These are phyloP conservation scores for Tarenaya hassleriana DNA, from an alignment of 345 rosid species.

Conservation along the genomic window DNA sequence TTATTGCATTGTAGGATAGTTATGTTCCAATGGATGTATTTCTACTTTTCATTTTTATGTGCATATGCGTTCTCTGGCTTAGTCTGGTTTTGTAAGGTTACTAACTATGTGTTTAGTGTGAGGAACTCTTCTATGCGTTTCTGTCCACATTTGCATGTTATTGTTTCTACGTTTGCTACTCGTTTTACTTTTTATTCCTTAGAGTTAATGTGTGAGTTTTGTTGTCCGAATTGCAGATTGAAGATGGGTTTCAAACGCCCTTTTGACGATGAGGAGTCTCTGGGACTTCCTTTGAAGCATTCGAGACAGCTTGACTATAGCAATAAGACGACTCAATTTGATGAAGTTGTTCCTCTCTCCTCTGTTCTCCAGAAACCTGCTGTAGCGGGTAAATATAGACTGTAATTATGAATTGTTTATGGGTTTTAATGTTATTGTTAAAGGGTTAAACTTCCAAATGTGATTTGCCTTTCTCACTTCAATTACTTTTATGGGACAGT, in stretches of 20 bases:
- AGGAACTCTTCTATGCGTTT: background rate
- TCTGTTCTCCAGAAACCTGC: constrained; percentile 17
- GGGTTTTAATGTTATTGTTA: constrained; percentile 5
- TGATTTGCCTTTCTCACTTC: constrained; percentile 16
- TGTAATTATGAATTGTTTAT: constrained; percentile 5
- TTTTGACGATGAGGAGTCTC: constrained; percentile 38
- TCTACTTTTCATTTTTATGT: background rate
- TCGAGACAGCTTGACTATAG: constrained; percentile 32
- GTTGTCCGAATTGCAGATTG: constrained; percentile 16
- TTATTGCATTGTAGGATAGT: background rate
- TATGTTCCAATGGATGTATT: background rate
- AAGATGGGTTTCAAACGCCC: constrained; percentile 50
- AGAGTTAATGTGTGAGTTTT: background rate
- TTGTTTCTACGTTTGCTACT: background rate
- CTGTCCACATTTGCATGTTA: background rate
- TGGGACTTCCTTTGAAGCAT: constrained; percentile 41
- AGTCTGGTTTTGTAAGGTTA: background rate
- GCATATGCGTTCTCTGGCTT: background rate
- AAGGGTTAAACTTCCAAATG: background rate
- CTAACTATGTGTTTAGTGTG: background rate
- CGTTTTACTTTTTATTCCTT: background rate
- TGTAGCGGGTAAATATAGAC: constrained; percentile 28
- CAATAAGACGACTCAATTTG: constrained; percentile 28
- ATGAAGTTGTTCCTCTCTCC: constrained; percentile 26
- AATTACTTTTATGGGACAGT: constrained; percentile 23